A percentile compares a stretch with the other conserved stretches of the same genome.
Conservation (phyloP, 192 early-diverging fungal genomes). For the Spizellomyces sp. region DNA sequence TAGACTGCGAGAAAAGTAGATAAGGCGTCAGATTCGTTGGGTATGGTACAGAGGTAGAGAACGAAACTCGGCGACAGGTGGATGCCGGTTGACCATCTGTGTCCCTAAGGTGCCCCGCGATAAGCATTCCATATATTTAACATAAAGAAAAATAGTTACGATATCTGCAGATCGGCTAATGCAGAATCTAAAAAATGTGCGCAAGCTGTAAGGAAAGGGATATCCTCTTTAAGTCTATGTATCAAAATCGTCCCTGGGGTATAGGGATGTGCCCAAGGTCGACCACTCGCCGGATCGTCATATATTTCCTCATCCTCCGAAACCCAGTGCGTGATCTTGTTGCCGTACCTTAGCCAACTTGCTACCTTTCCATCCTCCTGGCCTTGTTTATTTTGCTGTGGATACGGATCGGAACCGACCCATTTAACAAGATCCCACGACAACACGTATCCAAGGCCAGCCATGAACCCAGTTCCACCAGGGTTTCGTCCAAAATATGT, state of each 20-base stretch:
- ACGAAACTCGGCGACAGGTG: too few species aligned
- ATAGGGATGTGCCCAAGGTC: constrained; percentile 31
- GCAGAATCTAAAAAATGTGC: too few species aligned
- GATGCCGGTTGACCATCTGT: too few species aligned
- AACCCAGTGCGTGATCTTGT: constrained; percentile 20
- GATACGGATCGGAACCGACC: constrained; percentile 18
- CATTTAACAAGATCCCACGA: constrained; percentile 37
- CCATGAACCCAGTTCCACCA: constrained; percentile 23
- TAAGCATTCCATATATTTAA: too few species aligned
- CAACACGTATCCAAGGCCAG: constrained; percentile 38
- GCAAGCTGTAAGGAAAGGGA: constrained; percentile 7
- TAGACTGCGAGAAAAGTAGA: constrained; percentile 6
- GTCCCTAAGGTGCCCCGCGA: too few species aligned
- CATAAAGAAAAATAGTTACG: too few species aligned
- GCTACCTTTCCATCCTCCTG: constrained; percentile 34
- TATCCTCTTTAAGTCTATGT: constrained; percentile 30
- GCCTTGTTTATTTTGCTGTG: constrained; percentile 13
- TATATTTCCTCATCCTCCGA: constrained; percentile 27
- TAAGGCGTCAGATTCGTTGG: neutral
- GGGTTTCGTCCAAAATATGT: constrained; percentile 33
- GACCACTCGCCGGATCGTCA: constrained; percentile 16
- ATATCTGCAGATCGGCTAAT: too few species aligned
- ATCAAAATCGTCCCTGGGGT: constrained; percentile 30
- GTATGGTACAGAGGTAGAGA: too few species aligned
- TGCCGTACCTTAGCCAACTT: constrained; percentile 12